A percentile compares a stretch with the other conserved stretches of the same genome.
Evolutionary conservation across 2,329 filamentous ascomycete genomes (phyloP).

Genomic region (Alternaria novae-zelandiae): DNA sequence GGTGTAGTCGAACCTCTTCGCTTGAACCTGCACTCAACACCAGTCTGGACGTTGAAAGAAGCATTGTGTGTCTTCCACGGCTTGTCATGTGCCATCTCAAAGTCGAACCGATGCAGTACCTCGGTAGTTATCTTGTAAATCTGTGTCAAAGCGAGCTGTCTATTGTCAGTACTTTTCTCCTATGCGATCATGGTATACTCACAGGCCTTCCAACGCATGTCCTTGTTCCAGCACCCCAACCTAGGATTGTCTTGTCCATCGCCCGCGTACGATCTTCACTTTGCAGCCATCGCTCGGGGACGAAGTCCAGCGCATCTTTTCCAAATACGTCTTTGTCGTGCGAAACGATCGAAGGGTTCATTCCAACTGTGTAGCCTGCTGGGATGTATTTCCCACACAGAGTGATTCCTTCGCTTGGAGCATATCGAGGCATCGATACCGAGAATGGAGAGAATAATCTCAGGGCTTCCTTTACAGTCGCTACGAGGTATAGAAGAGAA

Average conservation of each 20-base stretch:
- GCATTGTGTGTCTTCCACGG: constrained; percentile 29
- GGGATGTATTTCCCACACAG: constrained; percentile 67
- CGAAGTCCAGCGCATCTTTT: not conserved
- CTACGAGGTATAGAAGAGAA: constrained; percentile 74
- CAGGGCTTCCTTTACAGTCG: constrained; percentile 78
- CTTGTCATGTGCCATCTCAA: constrained; percentile 28
- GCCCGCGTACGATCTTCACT: constrained; percentile 5
- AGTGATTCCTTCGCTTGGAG: constrained; percentile 67
- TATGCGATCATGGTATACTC: constrained; percentile 22
- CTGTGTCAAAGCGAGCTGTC: constrained; percentile 18
- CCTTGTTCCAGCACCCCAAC: constrained; percentile 70
- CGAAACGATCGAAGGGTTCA: constrained; percentile 67
- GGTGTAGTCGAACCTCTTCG: not conserved
- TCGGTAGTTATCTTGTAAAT: constrained; percentile 30
- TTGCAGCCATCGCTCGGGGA: constrained; percentile 5
- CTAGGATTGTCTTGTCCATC: constrained; percentile 4
- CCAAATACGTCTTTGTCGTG: constrained; percentile 3
- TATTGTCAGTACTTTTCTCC: not conserved
- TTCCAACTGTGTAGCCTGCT: constrained; percentile 75
- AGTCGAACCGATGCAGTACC: constrained; percentile 22
- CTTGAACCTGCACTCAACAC: constrained; percentile 17
- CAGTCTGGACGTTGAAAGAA: constrained; percentile 27
- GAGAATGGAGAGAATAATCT: constrained; percentile 75
- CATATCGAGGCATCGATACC: constrained; percentile 73
- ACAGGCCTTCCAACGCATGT: constrained; percentile 68